Conservation (phyloP, 2,329 filamentous ascomycete species). For the Penicillium hesseltinei region DNA sequence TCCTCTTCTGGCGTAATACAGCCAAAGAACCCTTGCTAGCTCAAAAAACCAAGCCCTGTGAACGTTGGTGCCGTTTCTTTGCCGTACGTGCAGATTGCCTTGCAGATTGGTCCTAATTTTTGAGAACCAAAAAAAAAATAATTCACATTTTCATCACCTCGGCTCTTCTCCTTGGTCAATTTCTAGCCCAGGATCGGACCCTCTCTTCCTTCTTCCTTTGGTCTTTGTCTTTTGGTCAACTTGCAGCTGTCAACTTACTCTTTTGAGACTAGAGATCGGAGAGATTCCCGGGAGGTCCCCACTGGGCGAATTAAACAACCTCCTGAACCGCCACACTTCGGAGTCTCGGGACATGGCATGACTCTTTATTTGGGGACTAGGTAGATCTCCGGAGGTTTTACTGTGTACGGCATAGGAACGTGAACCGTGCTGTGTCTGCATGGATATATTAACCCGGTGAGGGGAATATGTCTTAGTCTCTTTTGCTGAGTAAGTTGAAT, state of each 20-base stretch:
- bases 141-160: neutral
- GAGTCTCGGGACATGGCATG: conserved; percentile 5
- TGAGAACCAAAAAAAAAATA: neutral
- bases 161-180: neutral
- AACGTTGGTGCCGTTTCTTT: neutral
- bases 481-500: neutral
- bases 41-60: conserved; percentile 11
- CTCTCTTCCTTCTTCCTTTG: neutral
- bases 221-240: conserved; percentile 11
- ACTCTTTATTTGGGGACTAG: neutral
- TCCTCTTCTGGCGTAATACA: conserved; percentile 16
- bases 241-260: conserved; percentile 33
- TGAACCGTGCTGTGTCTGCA: conserved; percentile 20
- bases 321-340: conserved; percentile 12
- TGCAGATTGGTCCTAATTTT: conserved; percentile 3
- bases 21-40: conserved; percentile 1
- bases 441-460: neutral
- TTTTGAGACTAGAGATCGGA: conserved; percentile 31
- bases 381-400: conserved; percentile 20
- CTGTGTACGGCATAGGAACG: conserved; percentile 15
- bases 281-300: conserved; percentile 28
- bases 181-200: neutral
- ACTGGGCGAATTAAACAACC: conserved; percentile 21
- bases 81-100: conserved; percentile 8
- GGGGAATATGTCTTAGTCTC: neutral